Evolutionary conservation across 768 basidiomycete genomes (phyloP), one percentile per base, ranked within the genome.

Genomic region (Rhizopogon rudus): DNA sequence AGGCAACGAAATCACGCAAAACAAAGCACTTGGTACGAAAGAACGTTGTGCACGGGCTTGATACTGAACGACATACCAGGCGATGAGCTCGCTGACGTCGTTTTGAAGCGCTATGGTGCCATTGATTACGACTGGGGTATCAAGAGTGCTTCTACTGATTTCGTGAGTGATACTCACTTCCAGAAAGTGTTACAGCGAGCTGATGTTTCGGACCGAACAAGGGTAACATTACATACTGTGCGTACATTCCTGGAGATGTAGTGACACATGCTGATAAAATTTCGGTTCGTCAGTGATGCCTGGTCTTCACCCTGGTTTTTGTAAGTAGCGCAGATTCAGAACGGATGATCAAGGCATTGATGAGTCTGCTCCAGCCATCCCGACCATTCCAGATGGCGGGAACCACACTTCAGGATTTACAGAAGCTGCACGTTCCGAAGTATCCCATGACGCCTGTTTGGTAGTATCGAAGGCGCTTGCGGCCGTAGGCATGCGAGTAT

Each of bases 71-170:
- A 22, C 14, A 20, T 22, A 8, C 41, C 54, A 88, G 86, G 81
- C 4, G 77, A 77, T n/a, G 83, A 84, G 63, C 83, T 87, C 44
- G 81, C 81, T 0, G 76, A 77, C 39, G 72, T 85, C 39, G 74
- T 79, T 28, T 68, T 77, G 16, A 80, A 77, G 53, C 79, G 80
- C 56, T 84, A 81, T 55, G 85, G 83, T 1, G 66, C 73, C 1
- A 72, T 84, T 45, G 81, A 84, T 63, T 80, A 82, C 59, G 76
- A 77, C 56, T 82, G 80, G 75, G 82, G 86, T 33, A 83, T 84
- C 61, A 73, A 73, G 31, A 77, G 78, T 44, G 88, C 86, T 5
- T 89, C 87, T 6, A 89, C 88, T 4, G 88, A 89, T 65, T 90
- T 90, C 60, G 88, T 87, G 61, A 73, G 84, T 69, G 7, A 25